Evolutionary conservation across 2,329 filamentous ascomycete species (phyloP).

Genomic region (Arthrobotrys conoides): DNA sequence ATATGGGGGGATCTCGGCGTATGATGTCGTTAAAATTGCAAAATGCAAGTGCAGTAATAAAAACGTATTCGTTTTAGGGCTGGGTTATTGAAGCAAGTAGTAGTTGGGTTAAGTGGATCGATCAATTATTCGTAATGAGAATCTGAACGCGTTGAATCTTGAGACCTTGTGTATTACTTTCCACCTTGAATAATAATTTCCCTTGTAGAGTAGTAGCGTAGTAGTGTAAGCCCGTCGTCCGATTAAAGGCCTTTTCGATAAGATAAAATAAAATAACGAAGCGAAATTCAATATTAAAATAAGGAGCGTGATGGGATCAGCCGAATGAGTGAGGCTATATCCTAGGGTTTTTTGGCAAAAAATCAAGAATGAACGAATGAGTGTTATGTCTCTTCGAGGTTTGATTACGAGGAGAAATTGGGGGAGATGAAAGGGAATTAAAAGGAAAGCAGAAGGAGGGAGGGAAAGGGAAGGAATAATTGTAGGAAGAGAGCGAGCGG

Average conservation of each 20-base stretch:
- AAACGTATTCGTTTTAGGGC: constrained; percentile 41
- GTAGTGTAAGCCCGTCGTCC: constrained; percentile 33
- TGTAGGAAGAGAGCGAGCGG: constrained; percentile 48
- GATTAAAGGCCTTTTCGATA: constrained; percentile 56
- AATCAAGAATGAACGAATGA: constrained; percentile 61
- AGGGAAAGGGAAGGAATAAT: constrained; percentile 56
- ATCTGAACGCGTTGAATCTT: constrained; percentile 55
- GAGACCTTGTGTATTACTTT: constrained; percentile 60
- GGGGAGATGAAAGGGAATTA: constrained; percentile 61
- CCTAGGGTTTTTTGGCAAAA: constrained; percentile 61
- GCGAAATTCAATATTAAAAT: constrained; percentile 62
- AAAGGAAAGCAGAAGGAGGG: constrained; percentile 61
- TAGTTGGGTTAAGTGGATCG: constrained; percentile 53
- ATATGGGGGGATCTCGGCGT: constrained; percentile 26
- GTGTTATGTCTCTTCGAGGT: constrained; percentile 61
- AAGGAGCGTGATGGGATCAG: constrained; percentile 65
- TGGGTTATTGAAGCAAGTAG: constrained; percentile 36
- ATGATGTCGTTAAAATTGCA: constrained; percentile 61
- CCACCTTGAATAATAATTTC: constrained; percentile 52
- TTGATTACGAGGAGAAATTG: constrained; percentile 62
- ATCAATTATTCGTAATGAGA: constrained; percentile 58
- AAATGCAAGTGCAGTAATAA: constrained; percentile 53
- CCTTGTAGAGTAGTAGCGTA: constrained; percentile 41
- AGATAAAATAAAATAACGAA: constrained; percentile 61
- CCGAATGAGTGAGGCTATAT: constrained; percentile 65